These are phyloP conservation scores for Yamadazyma spencermartinsiae DNA, from an alignment of 1,139 yeast genomes.

Conservation along the genomic window DNA sequence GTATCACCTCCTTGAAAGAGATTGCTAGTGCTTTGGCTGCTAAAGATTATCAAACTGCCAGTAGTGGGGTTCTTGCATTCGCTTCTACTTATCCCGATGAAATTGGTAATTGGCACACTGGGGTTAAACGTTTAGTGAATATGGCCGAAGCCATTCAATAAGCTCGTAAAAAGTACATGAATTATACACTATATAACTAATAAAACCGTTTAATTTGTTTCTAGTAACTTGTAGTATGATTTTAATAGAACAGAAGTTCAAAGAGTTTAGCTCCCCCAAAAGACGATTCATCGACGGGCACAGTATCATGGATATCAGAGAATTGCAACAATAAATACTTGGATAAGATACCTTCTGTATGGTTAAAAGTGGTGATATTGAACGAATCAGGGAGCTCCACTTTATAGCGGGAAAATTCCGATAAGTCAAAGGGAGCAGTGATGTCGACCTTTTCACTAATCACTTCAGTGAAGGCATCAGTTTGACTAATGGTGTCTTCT, in stretches of 20 bases:
- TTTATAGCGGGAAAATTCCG: constrained; percentile 20
- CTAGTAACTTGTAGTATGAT: neutral
- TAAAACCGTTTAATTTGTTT: neutral
- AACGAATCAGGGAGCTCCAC: constrained; percentile 43
- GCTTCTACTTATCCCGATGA: constrained; percentile 70
- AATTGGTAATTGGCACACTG: constrained; percentile 91
- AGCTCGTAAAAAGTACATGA: neutral
- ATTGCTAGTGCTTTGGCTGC: constrained; percentile 52
- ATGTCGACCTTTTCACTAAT: constrained; percentile 36
- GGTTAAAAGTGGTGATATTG: constrained; percentile 47
- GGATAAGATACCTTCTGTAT: constrained; percentile 25
- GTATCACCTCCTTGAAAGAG: constrained; percentile 53
- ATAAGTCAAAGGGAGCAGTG: constrained; percentile 44
- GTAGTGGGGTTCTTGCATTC: constrained; percentile 55
- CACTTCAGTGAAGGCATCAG: constrained; percentile 35
- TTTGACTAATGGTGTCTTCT: constrained; percentile 14
- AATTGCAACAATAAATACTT: constrained; percentile 53
- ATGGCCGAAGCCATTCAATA: constrained; percentile 58
- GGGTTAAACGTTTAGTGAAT: constrained; percentile 83
- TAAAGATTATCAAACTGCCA: constrained; percentile 62
- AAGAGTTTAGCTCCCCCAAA: constrained; percentile 57
- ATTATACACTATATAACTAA: constrained; percentile 1
- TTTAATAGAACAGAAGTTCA: constrained; percentile 44
- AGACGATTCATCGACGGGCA: constrained; percentile 30
- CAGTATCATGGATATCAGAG: constrained; percentile 44